A percentile compares a stretch with the other conserved stretches of the same genome.
phyloP scores from a whole-genome alignment of 2,329 filamentous ascomycete species.

The Cercospora sp. region DNA sequence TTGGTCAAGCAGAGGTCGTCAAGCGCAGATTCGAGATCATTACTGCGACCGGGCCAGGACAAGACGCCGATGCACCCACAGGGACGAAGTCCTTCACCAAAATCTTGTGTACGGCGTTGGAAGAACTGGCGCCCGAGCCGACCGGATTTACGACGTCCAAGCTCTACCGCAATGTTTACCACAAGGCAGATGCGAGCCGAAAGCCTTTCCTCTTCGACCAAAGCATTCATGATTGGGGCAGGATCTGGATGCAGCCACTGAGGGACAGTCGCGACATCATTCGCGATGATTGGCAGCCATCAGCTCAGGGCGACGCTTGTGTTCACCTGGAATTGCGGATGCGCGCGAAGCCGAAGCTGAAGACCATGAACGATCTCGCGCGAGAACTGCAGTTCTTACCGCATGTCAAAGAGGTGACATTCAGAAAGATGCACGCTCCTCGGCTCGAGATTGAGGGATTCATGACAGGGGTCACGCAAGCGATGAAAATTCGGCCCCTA shows the following conservation, averaged over 20 bases:
- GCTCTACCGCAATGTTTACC: conserved; percentile 16
- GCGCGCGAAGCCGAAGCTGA: conserved; percentile 8
- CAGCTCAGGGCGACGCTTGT: background rate
- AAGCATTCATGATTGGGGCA: conserved; percentile 16
- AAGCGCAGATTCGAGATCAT: conserved; percentile 18
- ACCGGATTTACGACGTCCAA: conserved; percentile 17
- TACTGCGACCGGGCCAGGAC: conserved; percentile 8
- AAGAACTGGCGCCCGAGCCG: conserved; percentile 2
- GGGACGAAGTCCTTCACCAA: conserved; percentile 8
- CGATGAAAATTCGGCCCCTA: conserved; percentile 12
- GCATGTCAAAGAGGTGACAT: conserved; percentile 15
- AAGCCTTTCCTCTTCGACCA: conserved; percentile 20
- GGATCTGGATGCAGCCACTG: conserved; percentile 9
- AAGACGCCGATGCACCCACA: background rate
- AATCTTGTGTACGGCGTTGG: conserved; percentile 5
- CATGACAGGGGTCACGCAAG: conserved; percentile 11
- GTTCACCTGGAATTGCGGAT: conserved; percentile 10
- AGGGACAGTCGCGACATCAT: background rate
- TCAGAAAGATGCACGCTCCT: conserved; percentile 16
- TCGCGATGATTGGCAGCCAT: background rate
- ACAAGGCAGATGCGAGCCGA: background rate
- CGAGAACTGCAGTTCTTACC: conserved; percentile 17
- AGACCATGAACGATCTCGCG: conserved; percentile 16
- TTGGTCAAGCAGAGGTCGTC: conserved; percentile 9
- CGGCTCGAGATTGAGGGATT: conserved; percentile 10